Evolutionary conservation across 441 rosid genomes (phyloP).

Genomic region (Viola pubescens): DNA sequence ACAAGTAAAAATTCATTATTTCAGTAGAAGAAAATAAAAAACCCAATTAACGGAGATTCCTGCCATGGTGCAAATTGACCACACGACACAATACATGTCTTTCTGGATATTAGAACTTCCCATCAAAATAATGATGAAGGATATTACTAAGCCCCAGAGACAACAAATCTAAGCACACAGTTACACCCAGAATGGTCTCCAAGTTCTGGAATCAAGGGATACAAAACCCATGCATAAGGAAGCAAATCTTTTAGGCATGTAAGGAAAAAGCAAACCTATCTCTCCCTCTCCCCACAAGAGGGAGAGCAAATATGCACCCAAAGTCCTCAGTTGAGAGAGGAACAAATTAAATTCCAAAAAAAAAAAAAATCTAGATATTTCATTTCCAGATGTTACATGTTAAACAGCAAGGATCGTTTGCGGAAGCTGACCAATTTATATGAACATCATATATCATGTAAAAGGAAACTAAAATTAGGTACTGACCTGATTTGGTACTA

Average conservation of each 20-base stretch:
- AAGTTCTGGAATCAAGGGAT: not conserved
- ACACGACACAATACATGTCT: too few relatives aligned
- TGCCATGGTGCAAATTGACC: too few relatives aligned
- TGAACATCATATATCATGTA: conserved; percentile 1
- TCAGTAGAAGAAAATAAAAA: not conserved
- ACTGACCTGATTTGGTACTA: conserved; percentile 73
- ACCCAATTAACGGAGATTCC: too few relatives aligned
- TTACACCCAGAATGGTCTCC: not conserved
- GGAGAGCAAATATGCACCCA: not conserved
- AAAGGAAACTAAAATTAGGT: conserved; percentile 10
- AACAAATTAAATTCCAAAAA: not conserved
- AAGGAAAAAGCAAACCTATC: too few relatives aligned
- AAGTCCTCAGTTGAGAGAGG: not conserved
- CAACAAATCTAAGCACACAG: not conserved
- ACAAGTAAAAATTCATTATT: not conserved
- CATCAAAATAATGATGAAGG: too few relatives aligned
- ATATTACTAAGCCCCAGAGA: not conserved
- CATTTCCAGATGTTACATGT: not conserved
- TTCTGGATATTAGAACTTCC: too few relatives aligned
- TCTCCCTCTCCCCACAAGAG: too few relatives aligned
- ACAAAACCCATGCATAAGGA: too few relatives aligned
- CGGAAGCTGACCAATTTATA: not conserved
- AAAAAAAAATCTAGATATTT: not conserved
- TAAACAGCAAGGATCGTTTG: conserved; percentile 5
- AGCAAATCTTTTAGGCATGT: too few relatives aligned